phyloP scores from a whole-genome alignment of 305 asterid genomes.

The Salvia sclarea region DNA sequence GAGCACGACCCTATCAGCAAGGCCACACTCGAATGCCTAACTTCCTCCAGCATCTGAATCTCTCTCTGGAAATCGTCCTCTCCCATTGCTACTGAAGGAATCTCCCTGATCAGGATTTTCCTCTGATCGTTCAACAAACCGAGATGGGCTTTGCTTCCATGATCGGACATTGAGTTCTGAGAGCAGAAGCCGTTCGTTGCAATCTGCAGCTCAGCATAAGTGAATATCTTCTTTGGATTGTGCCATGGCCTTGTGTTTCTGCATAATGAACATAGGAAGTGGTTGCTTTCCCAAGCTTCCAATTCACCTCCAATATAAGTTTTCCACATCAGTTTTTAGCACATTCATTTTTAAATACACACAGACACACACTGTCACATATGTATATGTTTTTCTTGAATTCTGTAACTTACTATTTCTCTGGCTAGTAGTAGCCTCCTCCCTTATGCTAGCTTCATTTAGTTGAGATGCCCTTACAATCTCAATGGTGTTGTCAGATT shows the following conservation, averaged over 20 bases:
- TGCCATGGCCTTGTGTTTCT: constrained; percentile 35
- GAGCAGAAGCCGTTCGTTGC: constrained; percentile 49
- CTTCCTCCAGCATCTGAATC: constrained; percentile 42
- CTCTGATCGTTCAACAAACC: constrained; percentile 47
- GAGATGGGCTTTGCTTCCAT: constrained; percentile 37
- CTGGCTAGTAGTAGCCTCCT: not conserved
- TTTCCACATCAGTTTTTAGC: not conserved
- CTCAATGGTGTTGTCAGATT: constrained; percentile 36
- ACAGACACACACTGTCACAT: not conserved
- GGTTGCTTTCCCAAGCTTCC: constrained; percentile 27
- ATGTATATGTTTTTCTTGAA: too few species aligned
- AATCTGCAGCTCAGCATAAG: constrained; percentile 47
- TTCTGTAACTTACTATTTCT: constrained; percentile 37
- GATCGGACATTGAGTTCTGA: constrained; percentile 34
- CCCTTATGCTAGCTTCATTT: constrained; percentile 23
- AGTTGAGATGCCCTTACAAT: constrained; percentile 37
- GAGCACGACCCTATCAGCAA: constrained; percentile 54
- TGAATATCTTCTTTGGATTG: constrained; percentile 37
- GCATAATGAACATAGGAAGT: constrained; percentile 40
- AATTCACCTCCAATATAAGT: constrained; percentile 26
- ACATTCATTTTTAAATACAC: not conserved
- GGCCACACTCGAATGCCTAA: constrained; percentile 50
- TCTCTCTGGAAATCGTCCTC: constrained; percentile 42
- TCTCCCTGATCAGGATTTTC: constrained; percentile 43
- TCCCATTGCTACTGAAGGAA: constrained; percentile 46